These are phyloP conservation scores for Starmerella stellata DNA, from an alignment of 805 yeast species.

Conservation along the genomic window DNA sequence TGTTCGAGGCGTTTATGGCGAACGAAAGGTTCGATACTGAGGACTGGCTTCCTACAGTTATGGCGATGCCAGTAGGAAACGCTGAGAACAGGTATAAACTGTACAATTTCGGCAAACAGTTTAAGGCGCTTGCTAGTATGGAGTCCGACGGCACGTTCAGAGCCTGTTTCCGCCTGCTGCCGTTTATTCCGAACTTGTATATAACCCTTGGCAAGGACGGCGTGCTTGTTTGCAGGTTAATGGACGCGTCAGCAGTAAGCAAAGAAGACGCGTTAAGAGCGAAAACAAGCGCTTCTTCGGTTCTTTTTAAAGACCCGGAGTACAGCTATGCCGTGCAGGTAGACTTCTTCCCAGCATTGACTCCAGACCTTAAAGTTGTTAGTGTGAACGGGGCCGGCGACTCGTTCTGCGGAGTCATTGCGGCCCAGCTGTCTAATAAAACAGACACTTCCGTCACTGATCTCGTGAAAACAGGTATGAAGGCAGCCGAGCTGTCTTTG, in stretches of 20 bases:
- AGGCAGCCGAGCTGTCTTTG: conserved; percentile 24
- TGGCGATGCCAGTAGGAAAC: conserved; percentile 32
- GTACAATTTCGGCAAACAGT: conserved; percentile 15
- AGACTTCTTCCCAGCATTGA: conserved; percentile 36
- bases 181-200: conserved; percentile 48
- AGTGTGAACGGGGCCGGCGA: conserved; percentile 89
- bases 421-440: conserved; percentile 26
- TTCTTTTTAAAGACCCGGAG: conserved; percentile 14
- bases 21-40: conserved; percentile 35
- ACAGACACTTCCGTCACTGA: conserved; percentile 11
- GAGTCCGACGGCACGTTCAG: conserved; percentile 31
- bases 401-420: conserved; percentile 48
- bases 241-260: background rate
- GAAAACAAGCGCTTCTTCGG: conserved; percentile 15
- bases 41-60: conserved; percentile 60
- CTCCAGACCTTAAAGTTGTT: conserved; percentile 26
- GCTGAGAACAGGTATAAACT: conserved; percentile 18
- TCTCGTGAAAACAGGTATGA: conserved; percentile 24
- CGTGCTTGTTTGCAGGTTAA: conserved; percentile 29
- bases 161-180: conserved; percentile 53
- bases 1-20: conserved; percentile 33
- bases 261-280: conserved; percentile 7
- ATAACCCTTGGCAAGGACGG: conserved; percentile 56
- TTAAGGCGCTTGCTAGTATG: conserved; percentile 20
- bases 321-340: conserved; percentile 35